A percentile compares a stretch with the other conserved stretches of the same genome.
Conservation (phyloP, 768 basidiomycete genomes). For the Boletus pseudo-olivaceus region DNA sequence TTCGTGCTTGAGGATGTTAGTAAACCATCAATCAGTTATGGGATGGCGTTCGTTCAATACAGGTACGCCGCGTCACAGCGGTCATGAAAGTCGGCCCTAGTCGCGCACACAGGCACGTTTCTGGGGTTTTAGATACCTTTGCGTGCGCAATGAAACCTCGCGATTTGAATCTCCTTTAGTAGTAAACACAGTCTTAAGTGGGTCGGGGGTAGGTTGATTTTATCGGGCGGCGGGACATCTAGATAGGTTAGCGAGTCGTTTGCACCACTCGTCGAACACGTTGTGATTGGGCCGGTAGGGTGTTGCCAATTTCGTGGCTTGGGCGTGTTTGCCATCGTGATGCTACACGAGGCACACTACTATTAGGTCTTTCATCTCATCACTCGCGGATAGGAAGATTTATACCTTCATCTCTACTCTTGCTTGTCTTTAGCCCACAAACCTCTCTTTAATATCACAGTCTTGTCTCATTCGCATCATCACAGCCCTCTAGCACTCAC, state of each 20-base stretch:
- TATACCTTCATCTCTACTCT: neutral
- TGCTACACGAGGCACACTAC: conserved; percentile 16
- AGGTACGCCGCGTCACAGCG: neutral
- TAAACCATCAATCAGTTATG: neutral
- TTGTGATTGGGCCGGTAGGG: neutral
- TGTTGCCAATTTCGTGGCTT: conserved; percentile 4
- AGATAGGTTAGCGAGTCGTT: neutral
- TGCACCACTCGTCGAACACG: neutral
- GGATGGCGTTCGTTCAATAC: neutral
- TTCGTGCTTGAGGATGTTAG: neutral
- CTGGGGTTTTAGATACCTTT: neutral
- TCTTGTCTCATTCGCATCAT: neutral
- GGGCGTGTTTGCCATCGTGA: conserved; percentile 19
- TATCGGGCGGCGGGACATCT: neutral
- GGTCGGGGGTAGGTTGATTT: neutral
- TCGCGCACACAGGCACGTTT: neutral
- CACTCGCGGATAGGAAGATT: conserved; percentile 6
- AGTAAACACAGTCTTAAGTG: neutral
- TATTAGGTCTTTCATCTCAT: conserved; percentile 10
- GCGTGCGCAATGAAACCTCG: neutral
- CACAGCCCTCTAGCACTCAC: neutral
- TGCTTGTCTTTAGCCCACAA: neutral
- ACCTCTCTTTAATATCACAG: conserved; percentile 13
- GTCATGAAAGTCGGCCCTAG: neutral
- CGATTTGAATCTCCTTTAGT: neutral